Conservation (phyloP, 768 basidiomycete genomes). For the Xerocomus spinulosus region DNA sequence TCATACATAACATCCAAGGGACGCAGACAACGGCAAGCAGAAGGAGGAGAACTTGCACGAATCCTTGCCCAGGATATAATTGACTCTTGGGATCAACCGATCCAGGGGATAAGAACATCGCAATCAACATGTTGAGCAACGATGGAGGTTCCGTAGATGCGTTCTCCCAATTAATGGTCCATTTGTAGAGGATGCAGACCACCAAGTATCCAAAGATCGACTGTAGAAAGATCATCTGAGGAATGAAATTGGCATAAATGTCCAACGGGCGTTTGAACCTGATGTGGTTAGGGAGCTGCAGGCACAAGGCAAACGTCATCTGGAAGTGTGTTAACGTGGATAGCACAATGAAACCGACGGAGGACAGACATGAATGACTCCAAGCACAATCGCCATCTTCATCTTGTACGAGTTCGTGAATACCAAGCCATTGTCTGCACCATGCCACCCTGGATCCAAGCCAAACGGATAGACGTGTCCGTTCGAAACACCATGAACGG, state of each 20-base stretch:
- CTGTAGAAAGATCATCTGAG: conserved; percentile 95
- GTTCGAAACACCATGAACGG: conserved; percentile 46
- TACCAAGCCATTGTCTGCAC: conserved; percentile 82
- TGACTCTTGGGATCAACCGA: conserved; percentile 61
- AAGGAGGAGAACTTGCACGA: conserved; percentile 76
- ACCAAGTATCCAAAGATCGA: conserved; percentile 97
- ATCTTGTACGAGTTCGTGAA: conserved; percentile 99
- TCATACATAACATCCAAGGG: conserved; percentile 89
- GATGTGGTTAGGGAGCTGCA: conserved; percentile 94
- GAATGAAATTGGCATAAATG: conserved; percentile 93
- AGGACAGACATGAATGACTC: conserved; percentile 84
- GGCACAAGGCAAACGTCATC: conserved; percentile 98
- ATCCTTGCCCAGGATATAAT: conserved; percentile 84
- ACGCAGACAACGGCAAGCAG: conserved; percentile 81
- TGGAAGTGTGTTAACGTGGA: conserved; percentile 32
- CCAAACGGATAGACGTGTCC: conserved; percentile 88
- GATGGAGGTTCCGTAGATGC: conserved; percentile 73
- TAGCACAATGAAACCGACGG: background rate
- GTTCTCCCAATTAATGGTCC: conserved; percentile 87
- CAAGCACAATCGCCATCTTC: conserved; percentile 97
- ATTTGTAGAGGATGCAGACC: conserved; percentile 94
- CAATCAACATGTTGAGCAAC: conserved; percentile 91
- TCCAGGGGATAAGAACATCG: conserved; percentile 93
- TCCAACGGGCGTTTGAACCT: conserved; percentile 85
- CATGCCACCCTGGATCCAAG: conserved; percentile 94